Base-by-base conservation (phyloP, 306 rosid genomes). In the Cucurbita maxima region DNA sequence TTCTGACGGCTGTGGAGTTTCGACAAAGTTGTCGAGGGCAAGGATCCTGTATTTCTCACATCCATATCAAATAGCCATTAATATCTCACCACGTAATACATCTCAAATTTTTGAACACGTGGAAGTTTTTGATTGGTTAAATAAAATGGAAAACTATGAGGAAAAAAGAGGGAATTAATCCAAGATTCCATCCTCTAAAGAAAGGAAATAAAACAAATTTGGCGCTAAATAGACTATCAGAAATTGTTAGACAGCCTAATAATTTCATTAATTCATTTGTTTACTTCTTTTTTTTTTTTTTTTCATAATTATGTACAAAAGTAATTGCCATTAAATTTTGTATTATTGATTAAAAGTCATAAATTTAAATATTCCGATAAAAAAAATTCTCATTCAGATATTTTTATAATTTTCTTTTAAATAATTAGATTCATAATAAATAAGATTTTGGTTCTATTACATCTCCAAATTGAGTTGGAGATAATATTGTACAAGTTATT, bases 1-100 rank as follows among this genome's bases (percentile, higher is more conserved):
- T 89, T 52, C 1, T 3, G 43, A 0, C 51, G 52, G 75, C 54
- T 50, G 25, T 38, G 36, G 53, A 76, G 67, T 85, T 81, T 79
- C 75, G 58, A 73, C 43, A 40, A 40, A 40, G 7, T 40, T 40
- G 43, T 40, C 43, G 43, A 40, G 43, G 43, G 43, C 43, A 4
- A 5, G 43, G 6, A 48, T 48, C 53, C n/a, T 0, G 53, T 48
- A 48, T 16, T 12, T 48, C 5, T 6, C 53, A 70, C 22, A 50
- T 36, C 5, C 44, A 70, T 10, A 57, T 22, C 0, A 7, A 37
- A 18, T 3, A 44, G 18, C 69, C 22, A 19, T 20, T 20, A 5
- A 7, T 43, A 58, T 13, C n/a, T 58, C 22, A 55, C 76, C 76
- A 73, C 76, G 76, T 41, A 20, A 30, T 4, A 40, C 10, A 37